A percentile compares a stretch with the other conserved stretches of the same genome.
These are phyloP conservation scores for Linnemannia exigua DNA, from an alignment of 192 early-diverging fungal genomes.

Conservation along the genomic window DNA sequence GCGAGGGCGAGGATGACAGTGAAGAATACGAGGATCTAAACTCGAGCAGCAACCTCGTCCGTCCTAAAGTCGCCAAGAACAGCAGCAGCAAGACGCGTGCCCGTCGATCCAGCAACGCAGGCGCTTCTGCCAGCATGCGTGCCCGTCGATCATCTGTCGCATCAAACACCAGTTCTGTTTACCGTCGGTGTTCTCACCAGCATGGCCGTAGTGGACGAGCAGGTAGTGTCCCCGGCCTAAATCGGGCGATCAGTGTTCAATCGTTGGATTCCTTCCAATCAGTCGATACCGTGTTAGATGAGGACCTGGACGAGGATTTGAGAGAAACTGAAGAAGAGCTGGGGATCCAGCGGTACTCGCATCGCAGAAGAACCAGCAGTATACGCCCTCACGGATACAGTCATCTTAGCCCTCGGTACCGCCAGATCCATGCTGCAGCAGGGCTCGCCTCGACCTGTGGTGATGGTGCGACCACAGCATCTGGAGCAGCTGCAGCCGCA, in stretches of 20 bases:
- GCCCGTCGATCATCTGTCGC: not conserved
- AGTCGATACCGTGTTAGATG: constrained; percentile 4
- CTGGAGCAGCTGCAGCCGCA: not conserved
- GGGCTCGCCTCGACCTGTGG: not conserved
- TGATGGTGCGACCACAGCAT: not conserved
- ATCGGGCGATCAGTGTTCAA: not conserved
- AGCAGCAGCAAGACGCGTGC: not conserved
- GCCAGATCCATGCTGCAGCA: not conserved
- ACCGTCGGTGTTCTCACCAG: not conserved
- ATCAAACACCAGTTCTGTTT: not conserved
- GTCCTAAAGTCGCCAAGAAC: not conserved
- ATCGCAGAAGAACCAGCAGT: constrained; percentile 5
- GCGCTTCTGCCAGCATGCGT: not conserved
- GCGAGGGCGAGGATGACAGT: not conserved
- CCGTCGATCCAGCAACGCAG: not conserved
- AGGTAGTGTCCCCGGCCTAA: not conserved
- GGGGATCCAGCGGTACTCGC: not conserved
- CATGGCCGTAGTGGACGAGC: not conserved
- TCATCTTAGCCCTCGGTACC: not conserved
- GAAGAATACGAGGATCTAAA: not conserved
- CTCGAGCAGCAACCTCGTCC: not conserved
- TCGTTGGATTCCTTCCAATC: constrained; percentile 14
- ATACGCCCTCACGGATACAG: not conserved
- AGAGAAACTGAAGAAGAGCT: not conserved
- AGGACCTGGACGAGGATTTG: constrained; percentile 6